These are phyloP conservation scores for Epichloe bromicola DNA, from an alignment of 2,329 filamentous ascomycete species.

Conservation along the genomic window DNA sequence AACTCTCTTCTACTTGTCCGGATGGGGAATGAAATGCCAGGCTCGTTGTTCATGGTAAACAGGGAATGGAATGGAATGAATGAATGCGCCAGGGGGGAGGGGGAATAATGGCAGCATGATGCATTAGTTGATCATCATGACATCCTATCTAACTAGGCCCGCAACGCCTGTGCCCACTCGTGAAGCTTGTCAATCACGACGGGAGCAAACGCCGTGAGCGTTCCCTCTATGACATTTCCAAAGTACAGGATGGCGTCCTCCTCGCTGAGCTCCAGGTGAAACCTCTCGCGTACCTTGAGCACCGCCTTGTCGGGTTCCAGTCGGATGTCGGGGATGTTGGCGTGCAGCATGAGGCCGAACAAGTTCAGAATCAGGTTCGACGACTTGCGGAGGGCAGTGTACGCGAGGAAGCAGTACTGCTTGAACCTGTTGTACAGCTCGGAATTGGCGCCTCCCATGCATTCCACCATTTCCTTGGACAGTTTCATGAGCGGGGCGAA, in stretches of 20 bases:
- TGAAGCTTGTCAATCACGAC: slow-evolving; percentile 93
- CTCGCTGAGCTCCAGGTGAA: slow-evolving; percentile 82
- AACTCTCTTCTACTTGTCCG: too few species aligned
- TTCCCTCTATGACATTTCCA: slow-evolving; percentile 82
- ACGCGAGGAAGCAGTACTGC: slow-evolving; percentile 91
- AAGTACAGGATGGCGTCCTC: slow-evolving; percentile 85
- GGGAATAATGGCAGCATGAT: too few species aligned
- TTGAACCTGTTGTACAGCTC: slow-evolving; percentile 82
- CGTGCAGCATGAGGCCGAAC: slow-evolving; percentile 94
- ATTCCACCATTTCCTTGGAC: slow-evolving; percentile 95
- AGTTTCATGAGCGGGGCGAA: slow-evolving; percentile 97
- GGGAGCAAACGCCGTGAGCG: slow-evolving; percentile 76
- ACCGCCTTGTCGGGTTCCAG: slow-evolving; percentile 90
- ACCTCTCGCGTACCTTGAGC: slow-evolving; percentile 85
- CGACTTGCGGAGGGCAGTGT: slow-evolving; percentile 78
- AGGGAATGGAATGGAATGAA: too few species aligned
- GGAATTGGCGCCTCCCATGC: slow-evolving; percentile 78
- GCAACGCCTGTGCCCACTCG: slow-evolving; percentile 83
- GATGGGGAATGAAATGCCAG: too few species aligned
- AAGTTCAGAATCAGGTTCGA: slow-evolving; percentile 87
- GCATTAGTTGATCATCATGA: neutral
- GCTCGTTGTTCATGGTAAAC: too few species aligned
- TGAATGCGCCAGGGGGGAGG: too few species aligned
- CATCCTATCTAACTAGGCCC: slow-evolving; percentile 38
- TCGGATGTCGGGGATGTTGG: slow-evolving; percentile 90